Evolutionary conservation across 2,329 filamentous ascomycete genomes (phyloP).

Genomic region (Tolypocladium tropicale): DNA sequence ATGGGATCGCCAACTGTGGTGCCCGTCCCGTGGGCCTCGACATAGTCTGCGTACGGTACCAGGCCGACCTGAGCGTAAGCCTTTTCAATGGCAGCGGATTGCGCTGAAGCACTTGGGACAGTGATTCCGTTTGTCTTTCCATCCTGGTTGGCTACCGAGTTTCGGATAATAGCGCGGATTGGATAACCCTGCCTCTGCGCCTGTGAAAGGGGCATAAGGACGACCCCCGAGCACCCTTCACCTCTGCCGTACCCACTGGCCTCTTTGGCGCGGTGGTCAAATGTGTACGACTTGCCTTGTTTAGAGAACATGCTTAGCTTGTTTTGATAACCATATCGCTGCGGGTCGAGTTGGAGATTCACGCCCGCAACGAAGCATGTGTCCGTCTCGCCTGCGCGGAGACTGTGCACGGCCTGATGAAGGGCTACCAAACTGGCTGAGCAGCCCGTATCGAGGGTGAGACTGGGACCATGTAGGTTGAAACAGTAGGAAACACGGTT

Average conservation of each 20-base stretch:
- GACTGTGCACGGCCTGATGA: slow-evolving; percentile 27
- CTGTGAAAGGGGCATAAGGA: slow-evolving; percentile 30
- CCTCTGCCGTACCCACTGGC: slow-evolving; percentile 34
- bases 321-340: slow-evolving; percentile 13
- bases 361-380: slow-evolving; percentile 16
- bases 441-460: slow-evolving; percentile 41
- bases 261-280: slow-evolving; percentile 28
- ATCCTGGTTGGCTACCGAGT: slow-evolving; percentile 27
- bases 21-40: slow-evolving; percentile 37
- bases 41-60: slow-evolving; percentile 19
- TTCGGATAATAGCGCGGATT: slow-evolving; percentile 26
- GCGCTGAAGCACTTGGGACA: slow-evolving; percentile 18
- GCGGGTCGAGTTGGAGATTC: slow-evolving; percentile 14
- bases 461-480: slow-evolving; percentile 33
- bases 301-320: slow-evolving; percentile 12
- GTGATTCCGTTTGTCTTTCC: slow-evolving; percentile 33
- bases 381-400: slow-evolving; percentile 24
- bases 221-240: slow-evolving; percentile 30
- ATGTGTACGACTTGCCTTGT: slow-evolving; percentile 20
- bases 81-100: slow-evolving; percentile 21
- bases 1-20: slow-evolving; percentile 35
- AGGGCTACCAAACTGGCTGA: slow-evolving; percentile 36
- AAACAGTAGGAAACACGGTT: slow-evolving; percentile 39
- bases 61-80: slow-evolving; percentile 23
- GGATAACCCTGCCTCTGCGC: slow-evolving; percentile 29